Evolutionary conservation across 2,329 filamentous ascomycete genomes (phyloP).

Genomic region (Stagonosporopsis chrysanthemi): DNA sequence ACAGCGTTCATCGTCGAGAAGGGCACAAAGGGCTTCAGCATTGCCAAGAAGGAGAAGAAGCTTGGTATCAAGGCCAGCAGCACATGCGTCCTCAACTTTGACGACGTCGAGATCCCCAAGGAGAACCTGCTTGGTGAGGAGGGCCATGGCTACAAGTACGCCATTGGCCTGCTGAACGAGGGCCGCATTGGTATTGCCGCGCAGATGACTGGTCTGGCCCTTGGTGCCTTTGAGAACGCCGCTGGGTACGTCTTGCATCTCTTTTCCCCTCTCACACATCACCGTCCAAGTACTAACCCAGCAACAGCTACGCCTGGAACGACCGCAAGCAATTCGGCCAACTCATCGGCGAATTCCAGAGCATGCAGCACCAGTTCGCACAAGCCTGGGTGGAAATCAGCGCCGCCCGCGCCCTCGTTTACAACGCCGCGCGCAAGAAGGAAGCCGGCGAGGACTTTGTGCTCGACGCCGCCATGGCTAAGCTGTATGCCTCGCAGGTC

Average conservation of each 20-base stretch:
- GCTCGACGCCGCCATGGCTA: constrained; percentile 96
- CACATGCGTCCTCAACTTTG: constrained; percentile 97
- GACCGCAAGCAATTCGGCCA: constrained; percentile 96
- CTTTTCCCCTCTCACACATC: background rate
- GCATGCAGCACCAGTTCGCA: constrained; percentile 98
- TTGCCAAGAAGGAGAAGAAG: constrained; percentile 99
- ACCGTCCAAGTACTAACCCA: constrained; percentile 1
- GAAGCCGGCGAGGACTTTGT: constrained; percentile 96
- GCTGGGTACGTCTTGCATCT: constrained; percentile 64
- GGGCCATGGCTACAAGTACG: constrained; percentile 97
- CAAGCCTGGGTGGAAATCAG: constrained; percentile 94
- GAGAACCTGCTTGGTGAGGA: constrained; percentile 87
- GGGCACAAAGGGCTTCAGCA: constrained; percentile 84
- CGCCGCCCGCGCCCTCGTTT: constrained; percentile 89
- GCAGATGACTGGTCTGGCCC: constrained; percentile 96
- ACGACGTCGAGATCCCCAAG: constrained; percentile 90
- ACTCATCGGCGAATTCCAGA: constrained; percentile 95
- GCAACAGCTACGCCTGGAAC: constrained; percentile 86
- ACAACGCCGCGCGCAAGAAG: constrained; percentile 97
- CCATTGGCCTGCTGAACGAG: constrained; percentile 92
- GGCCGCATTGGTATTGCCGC: constrained; percentile 97
- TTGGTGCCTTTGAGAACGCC: constrained; percentile 95
- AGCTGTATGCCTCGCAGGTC: constrained; percentile 92
- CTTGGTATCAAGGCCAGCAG: constrained; percentile 94
- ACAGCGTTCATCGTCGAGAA: constrained; percentile 96